phyloP scores from a whole-genome alignment of 2,329 filamentous ascomycete species.

The Capronia americana region DNA sequence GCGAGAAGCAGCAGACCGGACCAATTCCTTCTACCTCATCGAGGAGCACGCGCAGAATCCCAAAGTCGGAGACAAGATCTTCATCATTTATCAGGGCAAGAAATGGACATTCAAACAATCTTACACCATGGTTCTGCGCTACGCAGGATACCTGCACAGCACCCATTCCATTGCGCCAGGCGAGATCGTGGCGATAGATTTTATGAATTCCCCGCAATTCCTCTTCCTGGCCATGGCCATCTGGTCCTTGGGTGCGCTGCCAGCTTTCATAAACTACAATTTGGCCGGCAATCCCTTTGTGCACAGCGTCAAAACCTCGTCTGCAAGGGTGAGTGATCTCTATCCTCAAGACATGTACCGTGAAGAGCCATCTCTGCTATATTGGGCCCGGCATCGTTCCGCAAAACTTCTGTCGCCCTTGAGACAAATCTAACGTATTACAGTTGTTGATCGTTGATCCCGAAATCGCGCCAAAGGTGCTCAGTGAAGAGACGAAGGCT shows the following conservation, averaged over 20 bases:
- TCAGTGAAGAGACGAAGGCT: slow-evolving; percentile 50
- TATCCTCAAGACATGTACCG: neutral
- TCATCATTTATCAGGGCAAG: slow-evolving; percentile 72
- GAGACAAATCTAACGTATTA: neutral
- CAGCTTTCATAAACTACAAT: slow-evolving; percentile 87
- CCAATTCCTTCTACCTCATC: slow-evolving; percentile 77
- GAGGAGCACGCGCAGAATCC: slow-evolving; percentile 69
- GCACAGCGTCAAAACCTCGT: slow-evolving; percentile 75
- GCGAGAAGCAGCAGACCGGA: slow-evolving; percentile 62
- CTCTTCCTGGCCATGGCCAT: slow-evolving; percentile 77
- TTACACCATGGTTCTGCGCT: slow-evolving; percentile 73
- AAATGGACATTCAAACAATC: slow-evolving; percentile 76
- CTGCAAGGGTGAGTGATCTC: slow-evolving; percentile 52
- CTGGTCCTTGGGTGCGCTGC: slow-evolving; percentile 82
- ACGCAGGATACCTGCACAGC: slow-evolving; percentile 76
- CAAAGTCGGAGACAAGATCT: slow-evolving; percentile 57
- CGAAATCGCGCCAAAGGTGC: slow-evolving; percentile 61
- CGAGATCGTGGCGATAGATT: slow-evolving; percentile 81
- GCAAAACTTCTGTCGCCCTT: neutral
- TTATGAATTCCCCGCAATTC: slow-evolving; percentile 80
- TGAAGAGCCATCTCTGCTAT: neutral
- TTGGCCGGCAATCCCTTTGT: slow-evolving; percentile 71
- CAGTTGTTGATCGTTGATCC: slow-evolving; percentile 73
- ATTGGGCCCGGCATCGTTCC: too few species aligned
- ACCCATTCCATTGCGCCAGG: slow-evolving; percentile 68